Conservation (phyloP, 1,284 basidiomycete genomes). For the Boletus mariae region DNA sequence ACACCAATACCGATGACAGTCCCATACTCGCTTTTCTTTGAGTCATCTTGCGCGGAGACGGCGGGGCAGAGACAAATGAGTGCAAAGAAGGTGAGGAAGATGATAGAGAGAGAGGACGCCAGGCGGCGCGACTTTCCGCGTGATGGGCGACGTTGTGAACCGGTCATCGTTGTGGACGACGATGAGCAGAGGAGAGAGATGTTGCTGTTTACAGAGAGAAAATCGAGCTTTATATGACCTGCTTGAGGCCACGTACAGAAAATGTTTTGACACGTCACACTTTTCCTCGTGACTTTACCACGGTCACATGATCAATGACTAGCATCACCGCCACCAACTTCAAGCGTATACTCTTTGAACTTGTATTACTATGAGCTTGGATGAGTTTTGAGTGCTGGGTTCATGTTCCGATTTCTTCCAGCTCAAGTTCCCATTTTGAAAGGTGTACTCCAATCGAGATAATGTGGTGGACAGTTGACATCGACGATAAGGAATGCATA, state of each 20-base stretch:
- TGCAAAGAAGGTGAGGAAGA: slow-evolving; percentile 63
- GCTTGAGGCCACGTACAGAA: slow-evolving; percentile 26
- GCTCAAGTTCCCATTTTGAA: no score
- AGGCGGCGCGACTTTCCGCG: slow-evolving; percentile 57
- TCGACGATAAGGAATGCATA: no score
- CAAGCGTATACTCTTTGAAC: no score
- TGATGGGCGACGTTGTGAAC: slow-evolving; percentile 44
- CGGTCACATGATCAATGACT: slow-evolving; percentile 21
- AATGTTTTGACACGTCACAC: slow-evolving; percentile 31
- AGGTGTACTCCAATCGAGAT: no score
- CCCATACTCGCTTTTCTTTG: slow-evolving; percentile 66
- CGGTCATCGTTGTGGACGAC: slow-evolving; percentile 35
- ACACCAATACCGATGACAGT: slow-evolving; percentile 93
- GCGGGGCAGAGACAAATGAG: slow-evolving; percentile 60
- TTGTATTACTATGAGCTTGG: no score
- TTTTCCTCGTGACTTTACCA: slow-evolving; percentile 19
- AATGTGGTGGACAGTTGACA: no score
- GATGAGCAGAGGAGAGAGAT: slow-evolving; percentile 6
- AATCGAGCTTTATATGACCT: slow-evolving; percentile 24
- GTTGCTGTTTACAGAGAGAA: slow-evolving; percentile 5
- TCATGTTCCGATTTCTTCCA: no score
- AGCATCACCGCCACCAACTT: no score
- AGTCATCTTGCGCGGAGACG: slow-evolving; percentile 53
- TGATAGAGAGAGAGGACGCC: slow-evolving; percentile 60
- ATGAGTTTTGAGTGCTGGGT: no score